These are phyloP conservation scores for Chimonanthus praecox DNA, from an alignment of 164 flowering plant species.

Conservation along the genomic window DNA sequence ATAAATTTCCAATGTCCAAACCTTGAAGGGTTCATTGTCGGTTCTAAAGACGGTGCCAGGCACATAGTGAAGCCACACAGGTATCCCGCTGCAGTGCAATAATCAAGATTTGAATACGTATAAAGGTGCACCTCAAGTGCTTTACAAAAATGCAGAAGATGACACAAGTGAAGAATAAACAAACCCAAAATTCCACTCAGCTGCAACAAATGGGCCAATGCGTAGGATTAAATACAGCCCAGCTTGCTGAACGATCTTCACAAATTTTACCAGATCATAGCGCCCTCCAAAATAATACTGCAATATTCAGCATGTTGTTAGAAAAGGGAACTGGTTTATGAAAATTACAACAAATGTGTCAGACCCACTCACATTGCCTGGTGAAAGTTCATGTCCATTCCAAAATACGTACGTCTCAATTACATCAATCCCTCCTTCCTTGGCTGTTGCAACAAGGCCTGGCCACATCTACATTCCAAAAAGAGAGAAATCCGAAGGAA, in stretches of 20 bases:
- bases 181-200: slow-evolving; percentile 96
- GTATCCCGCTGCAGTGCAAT: slow-evolving; percentile 63
- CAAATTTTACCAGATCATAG: slow-evolving; percentile 80
- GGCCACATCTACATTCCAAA: slow-evolving; percentile 85
- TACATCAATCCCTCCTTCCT: slow-evolving; percentile 80
- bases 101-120: background rate
- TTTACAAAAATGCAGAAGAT: background rate
- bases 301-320: slow-evolving; percentile 2
- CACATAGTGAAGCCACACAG: slow-evolving; percentile 95
- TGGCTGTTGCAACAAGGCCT: slow-evolving; percentile 66
- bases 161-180: background rate
- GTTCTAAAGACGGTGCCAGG: slow-evolving; percentile 81
- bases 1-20: slow-evolving; percentile 16
- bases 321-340: background rate
- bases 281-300: slow-evolving; percentile 87
- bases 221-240: slow-evolving; percentile 80
- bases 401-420: slow-evolving; percentile 94
- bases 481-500: background rate
- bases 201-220: slow-evolving; percentile 94
- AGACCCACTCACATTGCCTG: slow-evolving; percentile 50
- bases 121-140: background rate
- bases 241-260: slow-evolving; percentile 73
- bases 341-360: background rate
- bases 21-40: slow-evolving; percentile 79
- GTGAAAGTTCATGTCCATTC: slow-evolving; percentile 93